Conservation (phyloP, 345 rosid genomes). For the Aethionema arabicum region DNA sequence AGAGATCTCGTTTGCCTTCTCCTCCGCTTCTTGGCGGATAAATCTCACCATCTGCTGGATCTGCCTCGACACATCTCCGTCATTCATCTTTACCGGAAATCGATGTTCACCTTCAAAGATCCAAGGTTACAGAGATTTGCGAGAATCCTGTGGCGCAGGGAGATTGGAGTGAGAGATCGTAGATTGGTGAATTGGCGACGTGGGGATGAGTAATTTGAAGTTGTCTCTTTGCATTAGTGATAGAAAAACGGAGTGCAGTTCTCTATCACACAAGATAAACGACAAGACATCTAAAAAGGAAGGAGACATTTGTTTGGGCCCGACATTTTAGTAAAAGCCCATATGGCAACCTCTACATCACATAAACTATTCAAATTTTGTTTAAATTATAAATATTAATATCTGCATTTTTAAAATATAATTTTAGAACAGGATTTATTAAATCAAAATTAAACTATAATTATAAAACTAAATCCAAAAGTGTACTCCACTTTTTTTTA, state of each 20-base stretch:
- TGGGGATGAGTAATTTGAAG: constrained; percentile 34
- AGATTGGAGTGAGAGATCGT: constrained; percentile 27
- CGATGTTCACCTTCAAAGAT: constrained; percentile 18
- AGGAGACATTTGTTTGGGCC: constrained; percentile 16
- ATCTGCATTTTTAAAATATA: no score
- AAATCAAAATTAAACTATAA: no score
- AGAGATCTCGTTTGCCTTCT: constrained; percentile 96
- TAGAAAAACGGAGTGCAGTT: constrained; percentile 27
- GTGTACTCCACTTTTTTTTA: no score
- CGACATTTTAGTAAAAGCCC: neutral
- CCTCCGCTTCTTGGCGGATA: constrained; percentile 98
- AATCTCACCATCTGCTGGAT: constrained; percentile 99
- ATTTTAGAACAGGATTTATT: no score
- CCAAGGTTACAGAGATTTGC: constrained; percentile 23
- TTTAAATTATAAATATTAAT: no score
- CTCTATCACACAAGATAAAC: neutral
- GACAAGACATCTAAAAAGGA: constrained; percentile 8
- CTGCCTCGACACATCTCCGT: constrained; percentile 96
- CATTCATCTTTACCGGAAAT: constrained; percentile 65
- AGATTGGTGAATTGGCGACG: constrained; percentile 32
- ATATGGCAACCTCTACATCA: no score
- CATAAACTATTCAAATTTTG: no score
- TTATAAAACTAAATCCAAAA: no score
- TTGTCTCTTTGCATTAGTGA: constrained; percentile 12
- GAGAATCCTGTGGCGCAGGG: constrained; percentile 38